Conservation (phyloP, 139 green algal species). For the Closterium sp. region DNA sequence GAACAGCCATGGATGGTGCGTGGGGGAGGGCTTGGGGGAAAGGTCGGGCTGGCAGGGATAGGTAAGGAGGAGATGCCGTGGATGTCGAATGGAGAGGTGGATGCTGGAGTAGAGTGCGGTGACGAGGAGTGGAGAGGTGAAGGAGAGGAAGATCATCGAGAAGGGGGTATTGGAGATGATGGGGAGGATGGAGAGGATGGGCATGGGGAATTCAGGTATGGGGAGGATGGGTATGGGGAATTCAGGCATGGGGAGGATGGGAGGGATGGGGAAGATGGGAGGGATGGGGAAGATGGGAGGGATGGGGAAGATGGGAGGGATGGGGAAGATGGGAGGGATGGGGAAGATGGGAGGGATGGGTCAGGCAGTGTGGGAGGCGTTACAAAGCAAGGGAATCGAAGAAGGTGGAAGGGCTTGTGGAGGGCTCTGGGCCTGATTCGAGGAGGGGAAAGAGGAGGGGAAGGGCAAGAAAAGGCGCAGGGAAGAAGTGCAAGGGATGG, state of each 20-base stretch:
- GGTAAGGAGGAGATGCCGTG: too few species aligned
- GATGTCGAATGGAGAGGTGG: neutral
- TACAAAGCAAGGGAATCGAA: neutral
- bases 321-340: neutral
- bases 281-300: neutral
- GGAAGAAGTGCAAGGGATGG: neutral
- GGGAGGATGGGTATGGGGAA: too few species aligned
- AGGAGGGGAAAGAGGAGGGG: neutral
- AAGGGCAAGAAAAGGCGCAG: neutral
- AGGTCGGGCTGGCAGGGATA: neutral
- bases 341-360: neutral
- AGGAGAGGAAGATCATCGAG: too few species aligned
- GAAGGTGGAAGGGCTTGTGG: neutral
- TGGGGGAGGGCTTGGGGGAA: neutral
- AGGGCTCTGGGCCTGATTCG: neutral
- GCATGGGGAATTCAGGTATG: neutral
- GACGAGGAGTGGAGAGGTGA: neutral
- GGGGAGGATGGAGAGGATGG: neutral
- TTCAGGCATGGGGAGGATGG: neutral
- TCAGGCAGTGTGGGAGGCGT: neutral
- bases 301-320: neutral
- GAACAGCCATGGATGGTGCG: neutral
- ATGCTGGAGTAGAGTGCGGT: neutral
- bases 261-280: neutral
- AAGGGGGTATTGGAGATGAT: too few species aligned